Evolutionary conservation across 495 filamentous ascomycete species (phyloP), one percentile per base, ranked within the genome.

Genomic region (Tuber calosporum): DNA sequence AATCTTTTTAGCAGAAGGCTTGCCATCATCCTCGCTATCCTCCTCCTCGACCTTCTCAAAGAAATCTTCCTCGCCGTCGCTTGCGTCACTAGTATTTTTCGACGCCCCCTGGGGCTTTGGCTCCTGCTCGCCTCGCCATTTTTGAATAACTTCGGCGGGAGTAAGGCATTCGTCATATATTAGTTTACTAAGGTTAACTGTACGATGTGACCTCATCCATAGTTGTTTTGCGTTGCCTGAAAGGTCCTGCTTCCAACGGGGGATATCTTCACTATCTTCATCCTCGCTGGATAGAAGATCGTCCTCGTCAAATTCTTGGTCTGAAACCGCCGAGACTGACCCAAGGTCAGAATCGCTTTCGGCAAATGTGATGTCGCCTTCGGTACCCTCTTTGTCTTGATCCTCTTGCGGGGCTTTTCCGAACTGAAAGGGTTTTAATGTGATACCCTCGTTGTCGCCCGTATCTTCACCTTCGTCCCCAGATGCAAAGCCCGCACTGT

Each of bases 301-400:
- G 34, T 84, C 89, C 75, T 90, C 89, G 38, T 93, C 88, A 3
- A 90, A 75, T 26, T 87, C 85, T 69, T 87, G 85, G 41, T 89
- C 88, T 15, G 80, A 76, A 19, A 88, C 89, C 5, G 85, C 90
- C n/a, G 91, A 96, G 45, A 97, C 83, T 20, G 95, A 97, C 19
- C 95, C 95, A 4, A 98, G 84, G 82, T 98, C 96, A 9, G 94
- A 97, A 80, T 99, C 95, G 79, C 91, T 95, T 79, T 98, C 94
- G 1, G 94, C 94, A 82, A 97, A 99, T n/a, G 88, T 91, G 75
- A 97, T 74, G 66, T 88, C 90, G 58, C 88, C 90, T 43, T 89
- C 88, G 19, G 85, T 83, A 11, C 80, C 84, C 13, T 68, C 77
- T 53, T 84, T 83, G 42, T 77, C 74, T 26, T 83, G 79, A 70